Evolutionary conservation across 2,329 filamentous ascomycete species (phyloP).

Genomic region (Coniochaeta pulveracea): DNA sequence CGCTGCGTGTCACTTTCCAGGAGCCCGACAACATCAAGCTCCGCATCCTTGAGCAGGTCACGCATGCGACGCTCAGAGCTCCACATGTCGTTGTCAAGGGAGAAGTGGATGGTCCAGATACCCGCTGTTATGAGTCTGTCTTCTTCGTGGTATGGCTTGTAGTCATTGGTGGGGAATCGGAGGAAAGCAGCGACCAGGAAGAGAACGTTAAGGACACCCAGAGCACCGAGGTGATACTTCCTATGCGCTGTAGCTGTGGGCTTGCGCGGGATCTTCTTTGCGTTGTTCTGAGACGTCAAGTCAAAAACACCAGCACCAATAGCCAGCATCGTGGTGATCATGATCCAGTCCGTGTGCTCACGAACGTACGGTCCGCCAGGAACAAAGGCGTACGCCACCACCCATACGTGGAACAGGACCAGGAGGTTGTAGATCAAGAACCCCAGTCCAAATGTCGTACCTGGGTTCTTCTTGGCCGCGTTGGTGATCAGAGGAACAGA

Average conservation of each 20-base stretch:
- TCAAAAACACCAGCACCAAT: constrained; percentile 81
- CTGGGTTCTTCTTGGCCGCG: constrained; percentile 67
- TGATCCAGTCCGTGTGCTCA: constrained; percentile 93
- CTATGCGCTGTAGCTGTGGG: constrained; percentile 24
- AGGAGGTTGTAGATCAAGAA: constrained; percentile 90
- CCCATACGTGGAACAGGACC: constrained; percentile 97
- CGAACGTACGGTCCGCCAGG: constrained; percentile 86
- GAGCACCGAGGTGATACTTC: constrained; percentile 42
- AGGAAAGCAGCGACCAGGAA: constrained; percentile 74
- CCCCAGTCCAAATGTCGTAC: constrained; percentile 72
- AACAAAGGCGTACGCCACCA: constrained; percentile 96
- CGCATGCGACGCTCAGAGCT: constrained; percentile 90
- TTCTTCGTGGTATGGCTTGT: constrained; percentile 78
- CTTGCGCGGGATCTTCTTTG: constrained; percentile 27
- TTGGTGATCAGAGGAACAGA: constrained; percentile 64
- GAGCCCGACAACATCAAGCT: constrained; percentile 93
- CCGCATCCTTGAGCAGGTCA: constrained; percentile 82
- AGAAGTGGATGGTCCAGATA: constrained; percentile 99
- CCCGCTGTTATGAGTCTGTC: constrained; percentile 84
- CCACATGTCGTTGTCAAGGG: constrained; percentile 98
- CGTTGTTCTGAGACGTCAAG: constrained; percentile 39
- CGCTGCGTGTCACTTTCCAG: constrained; percentile 88
- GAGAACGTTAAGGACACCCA: constrained; percentile 68
- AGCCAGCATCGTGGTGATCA: constrained; percentile 73
- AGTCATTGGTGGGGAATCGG: constrained; percentile 87